Base-by-base conservation (phyloP, 2,329 filamentous ascomycete species). In the Paracoccidioides lutzii region DNA sequence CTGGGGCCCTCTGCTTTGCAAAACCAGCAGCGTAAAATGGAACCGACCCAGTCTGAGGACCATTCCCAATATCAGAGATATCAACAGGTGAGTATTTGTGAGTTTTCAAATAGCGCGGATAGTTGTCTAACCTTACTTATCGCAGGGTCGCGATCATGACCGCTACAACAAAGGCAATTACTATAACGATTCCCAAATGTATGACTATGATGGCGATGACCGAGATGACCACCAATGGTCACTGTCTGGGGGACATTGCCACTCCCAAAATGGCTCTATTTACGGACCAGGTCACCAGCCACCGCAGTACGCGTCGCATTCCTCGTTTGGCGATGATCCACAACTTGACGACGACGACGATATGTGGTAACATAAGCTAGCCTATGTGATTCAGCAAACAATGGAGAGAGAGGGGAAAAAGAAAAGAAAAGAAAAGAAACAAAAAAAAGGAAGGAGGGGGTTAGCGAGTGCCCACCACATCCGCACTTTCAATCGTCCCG, bases 1-100 rank as follows among this genome's bases (percentile, higher is more conserved):
- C 84, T 95, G 45, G 88, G 88, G n/a, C 81, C 87, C 40, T 90
- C 87, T 53, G 75, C 78, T 14, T 83, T 87, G 40, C 89, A 90
- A 64, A 84, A 86, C 58, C 68, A 71, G 46, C 70, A 74, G 54
- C 63, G 65, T 55, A 62, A 65, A 44, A 64, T 67, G 52, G 65
- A 66, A 46, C 59, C 63, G 48, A 61, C 65, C 44, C 67, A 73
- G 54, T 65, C 67, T 35, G 72, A 74, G 37, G 73, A 75, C 58
- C 73, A 72, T 60, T 57, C 63, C 28, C 71, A 74, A 59, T 75
- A 76, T 59, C 73, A 75, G 61, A 65, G 68, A 62, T 75, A 75
- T 58, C 73, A 75, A 63, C 70, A 76, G 65, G 59, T 59, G 57
- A 37, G 53, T 54, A 35, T 46, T 37, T 52, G 41, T 28, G 22